phyloP scores from a whole-genome alignment of 2,329 filamentous ascomycete species.

The Cercospora beticola region DNA sequence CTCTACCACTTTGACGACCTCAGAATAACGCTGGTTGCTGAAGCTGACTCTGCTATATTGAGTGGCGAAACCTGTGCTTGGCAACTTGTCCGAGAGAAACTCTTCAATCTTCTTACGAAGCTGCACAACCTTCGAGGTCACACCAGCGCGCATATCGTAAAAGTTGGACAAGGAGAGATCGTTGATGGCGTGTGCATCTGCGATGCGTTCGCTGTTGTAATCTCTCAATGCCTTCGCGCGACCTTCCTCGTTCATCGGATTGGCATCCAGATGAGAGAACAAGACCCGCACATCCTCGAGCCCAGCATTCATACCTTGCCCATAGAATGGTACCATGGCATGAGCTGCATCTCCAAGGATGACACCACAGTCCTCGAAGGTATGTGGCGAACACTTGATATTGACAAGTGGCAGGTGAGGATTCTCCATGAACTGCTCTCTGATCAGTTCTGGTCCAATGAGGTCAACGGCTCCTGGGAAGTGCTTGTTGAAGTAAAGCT shows the following conservation, averaged over 20 bases:
- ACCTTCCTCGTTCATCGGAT: conserved; percentile 48
- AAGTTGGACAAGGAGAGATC: conserved; percentile 91
- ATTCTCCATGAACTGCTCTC: conserved; percentile 73
- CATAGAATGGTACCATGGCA: conserved; percentile 98
- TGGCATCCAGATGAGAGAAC: conserved; percentile 75
- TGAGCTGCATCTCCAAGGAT: conserved; percentile 93
- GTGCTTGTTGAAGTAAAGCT: conserved; percentile 73
- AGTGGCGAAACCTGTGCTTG: conserved; percentile 80
- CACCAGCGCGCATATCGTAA: conserved; percentile 85
- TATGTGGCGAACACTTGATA: conserved; percentile 89
- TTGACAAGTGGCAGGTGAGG: conserved; percentile 90
- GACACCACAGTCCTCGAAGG: conserved; percentile 72
- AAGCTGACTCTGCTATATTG: conserved; percentile 93
- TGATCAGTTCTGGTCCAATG: conserved; percentile 66
- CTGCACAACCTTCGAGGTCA: conserved; percentile 73
- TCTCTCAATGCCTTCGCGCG: conserved; percentile 59
- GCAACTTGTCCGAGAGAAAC: conserved; percentile 71
- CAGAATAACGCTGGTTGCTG: conserved; percentile 85
- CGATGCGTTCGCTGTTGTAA: conserved; percentile 72
- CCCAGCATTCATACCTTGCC: conserved; percentile 95
- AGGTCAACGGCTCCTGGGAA: conserved; percentile 80
- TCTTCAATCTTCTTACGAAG: conserved; percentile 86
- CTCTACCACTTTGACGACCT: conserved; percentile 70
- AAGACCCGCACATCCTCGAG: conserved; percentile 90
- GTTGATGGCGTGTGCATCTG: conserved; percentile 86